Percentiles rank a stretch among this genome's conserved stretches.
Conservation (phyloP, 805 yeast species). For the Saturnispora sanitii region DNA sequence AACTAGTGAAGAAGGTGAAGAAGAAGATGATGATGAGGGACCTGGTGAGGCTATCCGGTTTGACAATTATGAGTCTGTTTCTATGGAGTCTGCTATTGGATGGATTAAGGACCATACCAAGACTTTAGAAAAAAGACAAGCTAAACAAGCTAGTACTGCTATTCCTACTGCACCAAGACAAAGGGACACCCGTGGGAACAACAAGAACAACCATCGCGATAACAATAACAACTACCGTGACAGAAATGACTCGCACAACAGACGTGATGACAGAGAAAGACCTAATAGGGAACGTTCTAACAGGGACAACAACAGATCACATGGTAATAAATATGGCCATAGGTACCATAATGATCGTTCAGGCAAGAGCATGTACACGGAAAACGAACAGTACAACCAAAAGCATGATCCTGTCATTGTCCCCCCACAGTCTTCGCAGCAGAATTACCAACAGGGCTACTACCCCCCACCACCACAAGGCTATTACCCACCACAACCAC, state of each 20-base stretch:
- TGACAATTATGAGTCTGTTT: conserved; percentile 73
- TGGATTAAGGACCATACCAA: conserved; percentile 36
- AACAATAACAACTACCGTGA: conserved; percentile 6
- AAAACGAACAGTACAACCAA: conserved; percentile 8
- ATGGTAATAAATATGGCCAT: conserved; percentile 12
- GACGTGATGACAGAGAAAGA: conserved; percentile 11
- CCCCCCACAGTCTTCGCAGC: not conserved
- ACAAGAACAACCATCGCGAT: conserved; percentile 7
- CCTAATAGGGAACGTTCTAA: conserved; percentile 3
- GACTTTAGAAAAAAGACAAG: conserved; percentile 29
- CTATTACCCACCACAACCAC: conserved; percentile 6
- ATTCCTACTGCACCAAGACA: too few relatives aligned
- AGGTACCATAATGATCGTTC: conserved; percentile 7
- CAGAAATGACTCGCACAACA: conserved; percentile 5
- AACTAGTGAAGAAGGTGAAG: conserved; percentile 31
- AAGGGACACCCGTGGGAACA: conserved; percentile 8
- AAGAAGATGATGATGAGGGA: not conserved
- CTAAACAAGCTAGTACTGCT: too few relatives aligned
- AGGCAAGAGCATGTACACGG: not conserved
- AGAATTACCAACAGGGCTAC: conserved; percentile 1
- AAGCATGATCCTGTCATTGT: conserved; percentile 4
- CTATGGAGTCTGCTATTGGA: conserved; percentile 55
- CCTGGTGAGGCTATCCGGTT: conserved; percentile 58
- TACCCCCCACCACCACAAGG: not conserved
- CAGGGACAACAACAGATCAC: conserved; percentile 16